These are phyloP conservation scores for Carex littledalei DNA, from an alignment of 176 grass and related monocot genomes.

Conservation along the genomic window DNA sequence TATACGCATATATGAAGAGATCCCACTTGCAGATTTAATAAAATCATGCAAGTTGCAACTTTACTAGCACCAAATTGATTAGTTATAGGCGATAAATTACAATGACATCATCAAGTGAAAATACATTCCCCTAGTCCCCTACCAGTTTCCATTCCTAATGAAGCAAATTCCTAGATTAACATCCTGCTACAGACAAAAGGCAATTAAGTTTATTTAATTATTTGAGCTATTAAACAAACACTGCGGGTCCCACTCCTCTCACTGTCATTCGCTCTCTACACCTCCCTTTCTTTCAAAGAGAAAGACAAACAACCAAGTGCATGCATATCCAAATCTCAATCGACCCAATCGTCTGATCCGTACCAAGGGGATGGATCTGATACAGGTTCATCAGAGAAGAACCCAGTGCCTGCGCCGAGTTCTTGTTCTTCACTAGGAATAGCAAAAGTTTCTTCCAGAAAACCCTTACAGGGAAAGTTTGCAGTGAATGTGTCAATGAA, in stretches of 20 bases:
- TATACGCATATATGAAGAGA: background rate
- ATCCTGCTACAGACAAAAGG: constrained; percentile 10
- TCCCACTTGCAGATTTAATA: background rate
- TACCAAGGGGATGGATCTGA: constrained; percentile 1
- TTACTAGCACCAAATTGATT: background rate
- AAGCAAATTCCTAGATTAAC: constrained; percentile 25
- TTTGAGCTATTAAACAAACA: constrained; percentile 20
- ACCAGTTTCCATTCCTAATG: background rate
- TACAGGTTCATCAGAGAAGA: background rate
- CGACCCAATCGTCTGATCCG: constrained; percentile 13
- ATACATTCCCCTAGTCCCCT: constrained; percentile 16
- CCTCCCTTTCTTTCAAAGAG: constrained; percentile 22
- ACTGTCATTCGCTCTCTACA: constrained; percentile 1
- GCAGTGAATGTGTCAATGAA: constrained; percentile 12
- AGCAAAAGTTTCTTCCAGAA: background rate
- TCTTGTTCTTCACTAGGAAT: constrained; percentile 20
- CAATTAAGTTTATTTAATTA: constrained; percentile 18
- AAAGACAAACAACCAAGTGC: constrained; percentile 22
- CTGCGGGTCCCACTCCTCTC: constrained; percentile 11
- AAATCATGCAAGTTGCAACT: background rate
- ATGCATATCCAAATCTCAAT: constrained; percentile 18
- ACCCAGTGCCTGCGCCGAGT: background rate
- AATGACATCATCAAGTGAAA: constrained; percentile 23
- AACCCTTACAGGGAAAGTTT: constrained; percentile 12
- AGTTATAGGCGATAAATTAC: constrained; percentile 23